Base-by-base conservation (phyloP, 1,284 basidiomycete species). In the Moesziomyces parantarcticus region DNA sequence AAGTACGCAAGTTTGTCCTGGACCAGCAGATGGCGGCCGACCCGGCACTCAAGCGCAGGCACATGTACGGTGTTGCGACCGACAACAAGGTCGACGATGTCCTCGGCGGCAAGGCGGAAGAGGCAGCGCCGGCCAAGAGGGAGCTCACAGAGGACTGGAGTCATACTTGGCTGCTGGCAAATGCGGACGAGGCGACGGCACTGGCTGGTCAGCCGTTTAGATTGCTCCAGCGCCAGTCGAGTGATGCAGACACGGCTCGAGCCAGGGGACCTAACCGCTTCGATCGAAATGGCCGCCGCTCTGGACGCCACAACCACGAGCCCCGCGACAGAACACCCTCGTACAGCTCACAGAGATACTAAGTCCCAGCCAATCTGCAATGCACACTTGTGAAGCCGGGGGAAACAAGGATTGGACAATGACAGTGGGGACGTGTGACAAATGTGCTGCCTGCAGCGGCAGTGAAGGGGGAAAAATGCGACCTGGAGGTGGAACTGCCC, bases 1-100 rank as follows among this genome's bases (percentile, higher is more conserved):
- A 72, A 43, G 66, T 67, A 3, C 26, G 68, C 5, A 60, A 58
- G 46, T 56, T 57, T 50, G 73, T 75, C 25, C 40, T 75, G 6
- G 69, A 66, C 10, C 59, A 56, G 36, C 54, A 69, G 49, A 26
- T 52, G 23, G 44, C 48, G 2, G 13, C 11, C 7, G 44, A 48
- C 7, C 32, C 41, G 4, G 42, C 20, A 13, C 41, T 42, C 26
- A 53, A 51, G 23, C 40, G 47, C 10, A 29, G 23, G 1, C 41
- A 50, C 34, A 21, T 40, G 10, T 41, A 41, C 13, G 49, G 40
- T 18, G 45, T 13, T 5, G 36, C 16, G n/a, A 18, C 29, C n/a
- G 29, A 32, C 29, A 6, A 6, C 11, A 11, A 20, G 40, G 36
- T 39, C 2, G 47, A 54, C 34, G 39, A 48, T n/a, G 21, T 57